Evolutionary conservation across 1,139 yeast genomes (phyloP).

Genomic region (Protomyces inouyei): DNA sequence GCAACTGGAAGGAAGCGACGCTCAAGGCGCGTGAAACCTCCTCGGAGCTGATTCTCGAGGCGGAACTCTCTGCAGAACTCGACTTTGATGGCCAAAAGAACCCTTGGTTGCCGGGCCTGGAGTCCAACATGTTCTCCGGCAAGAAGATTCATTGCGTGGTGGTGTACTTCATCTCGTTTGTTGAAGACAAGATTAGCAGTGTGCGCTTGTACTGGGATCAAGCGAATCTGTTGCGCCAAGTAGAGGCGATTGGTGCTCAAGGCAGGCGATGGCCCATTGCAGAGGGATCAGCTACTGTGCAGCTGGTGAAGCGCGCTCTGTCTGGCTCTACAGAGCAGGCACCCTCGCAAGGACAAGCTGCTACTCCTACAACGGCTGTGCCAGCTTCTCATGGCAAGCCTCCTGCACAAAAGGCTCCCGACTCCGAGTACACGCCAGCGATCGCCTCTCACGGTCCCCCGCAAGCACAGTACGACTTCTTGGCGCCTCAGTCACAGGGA

Average conservation of each 20-base stretch:
- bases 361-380: conserved; percentile 8
- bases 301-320: conserved; percentile 8
- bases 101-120: conserved; percentile 36
- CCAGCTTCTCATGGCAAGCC: neutral
- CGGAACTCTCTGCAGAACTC: conserved; percentile 27
- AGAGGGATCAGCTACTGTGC: conserved; percentile 34
- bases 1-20: neutral
- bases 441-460: neutral
- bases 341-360: neutral
- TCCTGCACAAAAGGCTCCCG: neutral
- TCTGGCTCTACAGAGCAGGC: conserved; percentile 2
- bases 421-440: neutral
- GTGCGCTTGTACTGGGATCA: conserved; percentile 38
- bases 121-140: conserved; percentile 36
- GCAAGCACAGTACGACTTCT: conserved; percentile 3
- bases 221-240: conserved; percentile 37
- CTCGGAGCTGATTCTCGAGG: neutral
- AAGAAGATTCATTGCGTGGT: conserved; percentile 35
- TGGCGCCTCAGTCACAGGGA: neutral
- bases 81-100: conserved; percentile 35
- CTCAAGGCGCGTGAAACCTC: neutral
- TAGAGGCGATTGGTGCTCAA: conserved; percentile 37
- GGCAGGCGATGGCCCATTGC: conserved; percentile 39
- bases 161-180: conserved; percentile 35
- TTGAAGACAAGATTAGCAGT: conserved; percentile 31